These are phyloP conservation scores for Hypericum perforatum DNA, from an alignment of 345 rosid species.

Conservation along the genomic window DNA sequence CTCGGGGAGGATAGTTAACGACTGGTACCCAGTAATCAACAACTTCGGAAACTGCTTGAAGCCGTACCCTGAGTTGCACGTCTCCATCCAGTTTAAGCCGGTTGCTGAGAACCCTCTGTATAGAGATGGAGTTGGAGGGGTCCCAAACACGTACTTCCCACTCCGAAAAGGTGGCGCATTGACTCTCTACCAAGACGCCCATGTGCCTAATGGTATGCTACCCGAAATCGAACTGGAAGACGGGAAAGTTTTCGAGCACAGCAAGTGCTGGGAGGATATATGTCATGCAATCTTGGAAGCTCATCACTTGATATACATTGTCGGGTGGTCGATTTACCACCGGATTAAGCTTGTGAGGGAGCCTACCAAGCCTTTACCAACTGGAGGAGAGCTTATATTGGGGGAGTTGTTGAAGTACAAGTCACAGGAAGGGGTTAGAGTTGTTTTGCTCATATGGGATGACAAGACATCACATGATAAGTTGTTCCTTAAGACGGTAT, in stretches of 20 bases:
- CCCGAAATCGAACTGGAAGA: conserved; percentile 52
- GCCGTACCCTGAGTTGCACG: conserved; percentile 39
- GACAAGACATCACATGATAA: conserved; percentile 72
- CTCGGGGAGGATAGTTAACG: conserved; percentile 32
- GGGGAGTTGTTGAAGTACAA: conserved; percentile 59
- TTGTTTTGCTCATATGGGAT: conserved; percentile 55
- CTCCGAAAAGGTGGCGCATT: conserved; percentile 46
- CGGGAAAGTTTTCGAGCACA: conserved; percentile 40
- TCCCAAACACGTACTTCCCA: conserved; percentile 52
- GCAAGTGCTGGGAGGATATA: conserved; percentile 64
- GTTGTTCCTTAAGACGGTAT: conserved; percentile 45
- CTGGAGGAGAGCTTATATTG: conserved; percentile 43
- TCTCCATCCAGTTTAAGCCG: conserved; percentile 38
- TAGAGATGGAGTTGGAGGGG: conserved; percentile 38
- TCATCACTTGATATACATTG: conserved; percentile 44
- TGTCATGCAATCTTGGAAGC: conserved; percentile 64
- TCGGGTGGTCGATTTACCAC: conserved; percentile 64
- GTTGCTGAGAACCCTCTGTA: conserved; percentile 25
- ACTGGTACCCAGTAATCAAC: conserved; percentile 43
- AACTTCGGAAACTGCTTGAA: conserved; percentile 19
- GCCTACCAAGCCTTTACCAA: conserved; percentile 42
- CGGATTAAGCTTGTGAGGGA: conserved; percentile 53
- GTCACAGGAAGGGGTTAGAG: conserved; percentile 67
- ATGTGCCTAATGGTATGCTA: conserved; percentile 33
- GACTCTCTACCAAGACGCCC: conserved; percentile 72